These are phyloP conservation scores for Rhodotorula sp. DNA, from an alignment of 1,284 basidiomycete genomes.

Conservation along the genomic window DNA sequence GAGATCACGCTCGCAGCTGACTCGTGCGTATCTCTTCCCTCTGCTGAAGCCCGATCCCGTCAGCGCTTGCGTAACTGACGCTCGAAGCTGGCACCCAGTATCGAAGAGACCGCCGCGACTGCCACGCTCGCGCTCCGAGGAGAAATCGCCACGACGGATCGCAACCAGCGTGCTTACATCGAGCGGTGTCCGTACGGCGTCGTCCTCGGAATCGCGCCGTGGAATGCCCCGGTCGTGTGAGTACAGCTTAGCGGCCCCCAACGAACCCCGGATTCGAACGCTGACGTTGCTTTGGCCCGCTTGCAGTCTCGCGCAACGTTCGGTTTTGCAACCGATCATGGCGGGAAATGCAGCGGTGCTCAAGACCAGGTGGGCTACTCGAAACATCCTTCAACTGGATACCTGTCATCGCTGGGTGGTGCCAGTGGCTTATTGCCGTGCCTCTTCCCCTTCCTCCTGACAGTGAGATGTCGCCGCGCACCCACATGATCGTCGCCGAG, in stretches of 20 bases:
- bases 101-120: constrained; percentile 42
- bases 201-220: constrained; percentile 41
- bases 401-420: background rate
- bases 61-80: background rate
- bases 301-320: constrained; percentile 44
- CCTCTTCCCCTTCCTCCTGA: background rate
- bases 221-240: constrained; percentile 30
- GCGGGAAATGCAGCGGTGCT: constrained; percentile 45
- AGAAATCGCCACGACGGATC: constrained; percentile 38
- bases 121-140: constrained; percentile 40
- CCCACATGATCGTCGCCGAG: constrained; percentile 45
- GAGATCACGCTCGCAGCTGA: constrained; percentile 38
- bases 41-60: no score
- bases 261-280: background rate
- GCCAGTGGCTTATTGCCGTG: no score
- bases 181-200: constrained; percentile 45
- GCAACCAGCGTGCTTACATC: constrained; percentile 34
- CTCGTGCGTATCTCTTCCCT: constrained; percentile 19
- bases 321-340: constrained; percentile 48
- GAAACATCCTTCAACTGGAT: background rate
- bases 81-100: constrained; percentile 7
- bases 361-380: constrained; percentile 41
- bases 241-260: background rate
- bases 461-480: constrained; percentile 44
- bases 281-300: background rate